Base-by-base conservation (phyloP, 768 basidiomycete genomes). In the Kwoniella newhampshirensis region DNA sequence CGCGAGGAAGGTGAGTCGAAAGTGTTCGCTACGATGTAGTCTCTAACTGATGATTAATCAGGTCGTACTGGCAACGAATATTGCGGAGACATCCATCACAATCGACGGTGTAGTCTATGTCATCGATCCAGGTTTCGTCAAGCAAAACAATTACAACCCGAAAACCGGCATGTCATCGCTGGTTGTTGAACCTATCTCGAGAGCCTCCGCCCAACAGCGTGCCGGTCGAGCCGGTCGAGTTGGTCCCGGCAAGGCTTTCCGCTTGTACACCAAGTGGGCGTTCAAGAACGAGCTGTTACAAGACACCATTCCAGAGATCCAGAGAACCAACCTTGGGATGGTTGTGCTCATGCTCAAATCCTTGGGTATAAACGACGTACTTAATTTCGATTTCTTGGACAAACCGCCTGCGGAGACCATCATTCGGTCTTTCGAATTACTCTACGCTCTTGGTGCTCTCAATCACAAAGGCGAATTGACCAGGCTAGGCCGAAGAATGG, bases 71-170 rank as follows among this genome's bases (percentile, higher is more conserved):
- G 96, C 96, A 2, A 99, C 96, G 20, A 99, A 99, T 72, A 98
- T 99, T 63, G 96, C 96, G n/a, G 96, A 99, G 78, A 99, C 96
- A 3, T 93, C 91, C 5, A 99, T 99, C 74, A 99, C 96, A 7
- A 99, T 99, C 65, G 96, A 98, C 52, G 96, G 96, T 26, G 96
- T 99, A 5, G 94, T 98, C 1, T 99, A 96, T 75, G 96, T 99
- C 37, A 98, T 99, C 63, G 96, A 99, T 75, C 96, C 96, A 2
- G 96, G 96, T 12, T 97, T 98, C 70, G 94, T 98, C 66, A 99
- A 99, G 80, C 96, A 99, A 74, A 98, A 99, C 75, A 88, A 91
- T 37, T 99, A 96, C 75, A 99, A 99, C 77, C 96, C 96, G 1
- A 83, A 93, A 70, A 96, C 96, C 41, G 94, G 96, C 13, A 99